Base-by-base conservation (phyloP, 345 rosid species). In the Dimocarpus longan region DNA sequence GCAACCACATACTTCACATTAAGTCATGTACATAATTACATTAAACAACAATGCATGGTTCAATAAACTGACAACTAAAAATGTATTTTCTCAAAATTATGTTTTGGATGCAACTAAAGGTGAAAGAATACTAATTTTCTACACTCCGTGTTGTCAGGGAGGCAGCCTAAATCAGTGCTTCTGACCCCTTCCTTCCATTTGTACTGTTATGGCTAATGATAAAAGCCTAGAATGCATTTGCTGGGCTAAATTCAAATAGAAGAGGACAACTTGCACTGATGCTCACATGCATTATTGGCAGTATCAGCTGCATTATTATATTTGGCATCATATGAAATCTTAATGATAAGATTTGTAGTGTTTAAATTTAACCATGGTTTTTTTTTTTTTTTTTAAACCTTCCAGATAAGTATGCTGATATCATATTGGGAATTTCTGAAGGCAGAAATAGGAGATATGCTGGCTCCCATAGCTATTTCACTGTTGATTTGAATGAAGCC, bases 401-500 rank as follows among this genome's bases (percentile, higher is more conserved):
- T 94, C 99, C 99, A 95, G 68, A 95, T 88, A 62, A 95, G 97
- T 32, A 95, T 95, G 82, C 95, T 92, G 79, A 95, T 95, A 82
- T 95, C 99, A n/a, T 93, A 95, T 82, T 95, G 99, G 62, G 95
- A 89, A 78, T 87, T 91, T 82, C 96, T 91, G 74, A 60, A 92
- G 79, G 82, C 92, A 77, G 99, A 95, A 80, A 95, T 90, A 10
- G 99, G 99, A 43, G 99, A 91, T 80, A 95, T 95, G 85, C 96
- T 93, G 24, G 97, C 99, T 40, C 99, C 99, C 98, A 93, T 90
- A 80, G 99, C 99, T 75, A 95, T 92, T 87, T 88, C 89, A 63
- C 91, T 92, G 88, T 95, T 95, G 80, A 92, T 89, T 85, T 95
- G 99, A 81, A 95, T 91, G 78, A 95, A 95, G 69, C 99, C 99